A percentile compares a stretch with the other conserved stretches of the same genome.
These are phyloP conservation scores for Aspergillus sp. DNA, from an alignment of 2,329 filamentous ascomycete genomes.

Conservation along the genomic window DNA sequence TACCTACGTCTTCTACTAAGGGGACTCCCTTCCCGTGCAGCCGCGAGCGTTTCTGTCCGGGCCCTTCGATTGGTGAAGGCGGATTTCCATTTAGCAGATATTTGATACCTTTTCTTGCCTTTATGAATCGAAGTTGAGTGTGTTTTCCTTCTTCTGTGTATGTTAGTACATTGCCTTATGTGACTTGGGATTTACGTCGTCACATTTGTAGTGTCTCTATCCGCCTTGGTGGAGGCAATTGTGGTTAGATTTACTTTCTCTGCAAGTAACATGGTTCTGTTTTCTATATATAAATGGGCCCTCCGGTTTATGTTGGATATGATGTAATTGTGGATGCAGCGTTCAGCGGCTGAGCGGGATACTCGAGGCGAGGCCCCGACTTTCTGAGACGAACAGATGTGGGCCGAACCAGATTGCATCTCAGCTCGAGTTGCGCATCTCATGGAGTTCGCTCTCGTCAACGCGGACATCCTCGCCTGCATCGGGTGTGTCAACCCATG, in stretches of 20 bases:
- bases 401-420: too few relatives aligned
- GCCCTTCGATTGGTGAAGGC: slow-evolving; percentile 2
- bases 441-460: too few relatives aligned
- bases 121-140: slow-evolving; percentile 29
- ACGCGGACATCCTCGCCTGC: too few relatives aligned
- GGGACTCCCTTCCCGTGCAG: background rate
- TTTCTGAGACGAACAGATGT: too few relatives aligned
- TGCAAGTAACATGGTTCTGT: slow-evolving; percentile 16
- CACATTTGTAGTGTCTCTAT: slow-evolving; percentile 19
- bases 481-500: too few relatives aligned
- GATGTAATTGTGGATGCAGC: background rate
- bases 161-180: slow-evolving; percentile 33
- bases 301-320: background rate
- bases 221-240: slow-evolving; percentile 16
- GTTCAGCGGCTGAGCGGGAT: too few relatives aligned
- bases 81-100: slow-evolving; percentile 14
- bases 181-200: slow-evolving; percentile 18
- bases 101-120: slow-evolving; percentile 17
- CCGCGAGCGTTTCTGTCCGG: background rate
- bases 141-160: slow-evolving; percentile 36
- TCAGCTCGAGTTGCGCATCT: too few relatives aligned
- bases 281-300: background rate
- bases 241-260: slow-evolving; percentile 24
- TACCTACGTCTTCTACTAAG: slow-evolving; percentile 47
- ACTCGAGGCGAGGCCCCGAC: too few relatives aligned